Base-by-base conservation (phyloP, 257 asterid genomes). In the Forsythia viridissima region DNA sequence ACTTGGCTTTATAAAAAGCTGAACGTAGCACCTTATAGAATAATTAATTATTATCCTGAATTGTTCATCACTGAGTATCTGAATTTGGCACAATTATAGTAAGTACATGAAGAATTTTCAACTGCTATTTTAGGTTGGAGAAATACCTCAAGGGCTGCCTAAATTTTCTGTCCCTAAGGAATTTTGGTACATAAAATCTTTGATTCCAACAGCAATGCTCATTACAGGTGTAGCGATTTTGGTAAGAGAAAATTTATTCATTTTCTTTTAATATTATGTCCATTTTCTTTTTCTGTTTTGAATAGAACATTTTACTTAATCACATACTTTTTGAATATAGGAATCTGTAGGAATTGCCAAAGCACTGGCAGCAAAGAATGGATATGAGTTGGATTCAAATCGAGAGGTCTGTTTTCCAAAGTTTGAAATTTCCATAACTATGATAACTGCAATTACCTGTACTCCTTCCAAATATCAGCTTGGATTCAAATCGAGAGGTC, bases 291-390 rank as follows among this genome's bases (percentile, higher is more conserved):
- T 65, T 68, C 65, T 82, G 80, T n/a, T 76, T 65, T 10, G 59
- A 18, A 37, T 42, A 42, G 72, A 77, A 42, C 52, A 70, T 65
- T 63, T 41, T 46, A 18, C 70, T 76, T 30, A 41, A 12, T 65
- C 34, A n/a, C 77, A 37, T 74, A 46, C 74, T 71, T 48, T 75
- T 82, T 59, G 41, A 82, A 75, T 74, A 40, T 77, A 94, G 98
- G 99, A 96, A 88, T 93, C 98, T 69, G 99, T 96, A 51, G 99
- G 99, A 74, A 96, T 96, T 79, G 98, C 99, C 63, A 96, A 96
- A 87, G 99, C 98, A 71, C 87, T 96, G 78, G 99, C 99, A 36
- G 98, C 99, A 36, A 96, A 96, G 86, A 93, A 96, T 78, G 97
- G 98, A 70, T 92, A 96, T 70, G 99, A 96, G 85, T 86, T 92